These are phyloP conservation scores for Penicillium malachiteum DNA, from an alignment of 495 filamentous ascomycete genomes.

Conservation along the genomic window DNA sequence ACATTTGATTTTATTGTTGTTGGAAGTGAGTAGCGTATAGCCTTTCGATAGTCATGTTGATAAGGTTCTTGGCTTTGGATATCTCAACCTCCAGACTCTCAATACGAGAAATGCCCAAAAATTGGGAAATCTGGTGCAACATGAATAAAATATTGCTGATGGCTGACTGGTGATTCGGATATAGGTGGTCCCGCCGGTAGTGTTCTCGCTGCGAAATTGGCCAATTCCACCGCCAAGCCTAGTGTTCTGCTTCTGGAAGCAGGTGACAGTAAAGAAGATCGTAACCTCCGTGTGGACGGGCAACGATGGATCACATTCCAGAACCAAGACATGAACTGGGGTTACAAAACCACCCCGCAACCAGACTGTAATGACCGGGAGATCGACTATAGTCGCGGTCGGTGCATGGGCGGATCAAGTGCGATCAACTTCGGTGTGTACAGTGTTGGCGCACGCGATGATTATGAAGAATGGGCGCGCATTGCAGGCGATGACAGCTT, in stretches of 20 bases:
- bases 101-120: no score
- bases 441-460: slow-evolving; percentile 50
- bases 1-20: slow-evolving; percentile 53
- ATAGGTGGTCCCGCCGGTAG: slow-evolving; percentile 54
- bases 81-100: no score
- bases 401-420: slow-evolving; percentile 56
- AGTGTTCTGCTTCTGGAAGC: slow-evolving; percentile 54
- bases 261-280: slow-evolving; percentile 47
- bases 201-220: slow-evolving; percentile 43
- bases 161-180: background rate
- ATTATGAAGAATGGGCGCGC: slow-evolving; percentile 55
- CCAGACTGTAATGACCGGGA: slow-evolving; percentile 40
- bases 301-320: slow-evolving; percentile 48
- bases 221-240: slow-evolving; percentile 40
- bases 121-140: background rate
- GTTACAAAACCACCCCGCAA: slow-evolving; percentile 55
- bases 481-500: slow-evolving; percentile 39
- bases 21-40: slow-evolving; percentile 40
- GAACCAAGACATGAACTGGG: slow-evolving; percentile 51
- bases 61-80: no score
- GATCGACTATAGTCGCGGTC: slow-evolving; percentile 55
- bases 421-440: slow-evolving; percentile 61
- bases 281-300: slow-evolving; percentile 43
- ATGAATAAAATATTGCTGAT: background rate
- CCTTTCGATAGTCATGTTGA: no score